These are phyloP conservation scores for Cystoisospora suis DNA, from an alignment of 169 alveolate genomes.

Conservation along the genomic window DNA sequence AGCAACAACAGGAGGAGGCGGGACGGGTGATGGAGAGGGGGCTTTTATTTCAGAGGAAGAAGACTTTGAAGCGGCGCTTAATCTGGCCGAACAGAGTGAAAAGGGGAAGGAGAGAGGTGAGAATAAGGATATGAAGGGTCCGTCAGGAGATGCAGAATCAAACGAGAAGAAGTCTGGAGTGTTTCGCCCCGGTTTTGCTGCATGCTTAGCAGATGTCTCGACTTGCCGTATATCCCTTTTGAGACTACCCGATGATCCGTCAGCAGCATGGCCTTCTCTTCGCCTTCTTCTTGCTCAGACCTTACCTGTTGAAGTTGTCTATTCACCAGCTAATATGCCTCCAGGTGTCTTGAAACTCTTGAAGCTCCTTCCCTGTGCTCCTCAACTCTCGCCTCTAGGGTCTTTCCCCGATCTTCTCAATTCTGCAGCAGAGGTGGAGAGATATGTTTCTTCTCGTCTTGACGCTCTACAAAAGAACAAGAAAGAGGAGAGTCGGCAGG, in stretches of 20 bases:
- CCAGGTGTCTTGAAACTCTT: constrained; percentile 30
- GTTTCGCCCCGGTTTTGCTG: constrained; percentile 23
- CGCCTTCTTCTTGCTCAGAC: constrained; percentile 44
- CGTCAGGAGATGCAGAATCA: background rate
- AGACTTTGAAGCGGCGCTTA: background rate
- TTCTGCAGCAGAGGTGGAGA: constrained; percentile 20
- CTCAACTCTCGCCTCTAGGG: constrained; percentile 42
- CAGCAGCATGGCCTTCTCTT: constrained; percentile 15
- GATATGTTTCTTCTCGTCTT: background rate
- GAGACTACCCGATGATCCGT: background rate
- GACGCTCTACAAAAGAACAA: background rate
- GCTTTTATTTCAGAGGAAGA: background rate
- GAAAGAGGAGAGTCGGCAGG: no score
- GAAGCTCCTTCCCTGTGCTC: constrained; percentile 34
- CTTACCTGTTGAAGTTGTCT: constrained; percentile 50
- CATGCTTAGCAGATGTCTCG: constrained; percentile 48
- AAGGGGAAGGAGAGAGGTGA: background rate
- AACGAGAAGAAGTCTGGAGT: background rate
- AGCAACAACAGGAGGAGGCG: background rate
- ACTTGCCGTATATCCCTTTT: constrained; percentile 18
- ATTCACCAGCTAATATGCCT: constrained; percentile 30
- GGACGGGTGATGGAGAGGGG: background rate
- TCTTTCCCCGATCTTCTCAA: constrained; percentile 28
- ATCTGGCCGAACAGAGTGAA: background rate
- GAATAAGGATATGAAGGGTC: background rate